A percentile compares a stretch with the other conserved stretches of the same genome.
phyloP scores from a whole-genome alignment of 345 rosid species.

The Angophora floribunda region DNA sequence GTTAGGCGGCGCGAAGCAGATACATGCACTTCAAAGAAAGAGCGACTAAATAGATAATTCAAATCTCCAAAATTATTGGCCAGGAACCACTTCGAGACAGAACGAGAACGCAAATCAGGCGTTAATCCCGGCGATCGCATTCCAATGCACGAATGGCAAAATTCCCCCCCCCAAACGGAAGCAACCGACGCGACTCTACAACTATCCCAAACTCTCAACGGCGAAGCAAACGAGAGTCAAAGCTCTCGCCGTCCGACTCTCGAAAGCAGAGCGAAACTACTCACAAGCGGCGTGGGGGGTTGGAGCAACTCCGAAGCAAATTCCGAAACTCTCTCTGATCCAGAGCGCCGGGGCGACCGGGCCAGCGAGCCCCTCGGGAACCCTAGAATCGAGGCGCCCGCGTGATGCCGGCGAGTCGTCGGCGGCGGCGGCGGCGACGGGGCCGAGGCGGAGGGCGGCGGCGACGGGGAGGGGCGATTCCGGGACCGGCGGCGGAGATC shows the following conservation, averaged over 20 bases:
- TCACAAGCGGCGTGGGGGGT: not conserved
- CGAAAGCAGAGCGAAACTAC: not conserved
- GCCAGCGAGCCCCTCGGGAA: not conserved
- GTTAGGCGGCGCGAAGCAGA: not conserved
- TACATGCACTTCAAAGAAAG: not conserved
- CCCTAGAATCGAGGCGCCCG: not conserved
- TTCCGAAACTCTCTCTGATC: not conserved
- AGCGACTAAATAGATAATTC: not conserved
- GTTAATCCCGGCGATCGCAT: not conserved
- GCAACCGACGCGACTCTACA: not conserved
- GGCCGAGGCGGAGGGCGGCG: not conserved
- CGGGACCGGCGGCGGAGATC: not conserved
- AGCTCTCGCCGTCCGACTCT: not conserved
- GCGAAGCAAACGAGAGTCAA: not conserved
- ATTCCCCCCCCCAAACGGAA: not conserved
- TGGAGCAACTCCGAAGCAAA: not conserved
- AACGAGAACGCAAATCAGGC: not conserved
- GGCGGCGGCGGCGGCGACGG: not conserved
- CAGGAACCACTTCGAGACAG: not conserved
- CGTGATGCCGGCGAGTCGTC: not conserved
- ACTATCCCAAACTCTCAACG: not conserved
- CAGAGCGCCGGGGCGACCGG: not conserved
- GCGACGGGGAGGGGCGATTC: not conserved
- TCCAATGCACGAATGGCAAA: not conserved
- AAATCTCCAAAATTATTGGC: not conserved